These are phyloP conservation scores for Tuber borchii DNA, from an alignment of 495 filamentous ascomycete species.

Conservation along the genomic window DNA sequence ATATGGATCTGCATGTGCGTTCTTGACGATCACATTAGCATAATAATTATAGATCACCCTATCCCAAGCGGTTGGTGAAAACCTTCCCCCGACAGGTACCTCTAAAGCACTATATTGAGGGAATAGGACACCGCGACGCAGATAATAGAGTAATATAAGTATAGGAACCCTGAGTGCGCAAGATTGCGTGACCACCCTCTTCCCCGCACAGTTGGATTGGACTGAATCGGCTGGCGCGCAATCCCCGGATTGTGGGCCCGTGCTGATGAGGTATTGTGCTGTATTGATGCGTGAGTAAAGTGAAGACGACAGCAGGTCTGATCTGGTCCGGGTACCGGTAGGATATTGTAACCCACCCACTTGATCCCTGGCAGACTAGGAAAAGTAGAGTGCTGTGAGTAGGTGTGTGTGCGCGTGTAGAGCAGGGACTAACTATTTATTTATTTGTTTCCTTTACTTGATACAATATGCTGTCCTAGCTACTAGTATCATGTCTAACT, in stretches of 20 bases:
- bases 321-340: no score
- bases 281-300: neutral
- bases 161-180: neutral
- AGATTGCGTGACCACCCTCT: neutral
- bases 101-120: neutral
- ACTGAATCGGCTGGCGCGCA: neutral
- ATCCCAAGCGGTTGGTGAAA: no score
- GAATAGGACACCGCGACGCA: neutral
- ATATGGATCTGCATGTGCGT: conserved; percentile 34
- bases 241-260: neutral
- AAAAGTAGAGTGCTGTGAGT: no score
- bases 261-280: neutral
- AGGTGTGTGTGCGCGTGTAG: no score
- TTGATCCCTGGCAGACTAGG: neutral
- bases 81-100: neutral
- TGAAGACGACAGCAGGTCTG: neutral
- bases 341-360: neutral
- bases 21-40: conserved; percentile 29
- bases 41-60: neutral
- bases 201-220: neutral
- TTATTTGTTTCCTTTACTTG: no score
- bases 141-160: neutral
- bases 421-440: no score
- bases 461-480: no score
- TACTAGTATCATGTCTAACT: no score